Evolutionary conservation across 768 basidiomycete genomes (phyloP).

Genomic region (Cubamyces sp.): DNA sequence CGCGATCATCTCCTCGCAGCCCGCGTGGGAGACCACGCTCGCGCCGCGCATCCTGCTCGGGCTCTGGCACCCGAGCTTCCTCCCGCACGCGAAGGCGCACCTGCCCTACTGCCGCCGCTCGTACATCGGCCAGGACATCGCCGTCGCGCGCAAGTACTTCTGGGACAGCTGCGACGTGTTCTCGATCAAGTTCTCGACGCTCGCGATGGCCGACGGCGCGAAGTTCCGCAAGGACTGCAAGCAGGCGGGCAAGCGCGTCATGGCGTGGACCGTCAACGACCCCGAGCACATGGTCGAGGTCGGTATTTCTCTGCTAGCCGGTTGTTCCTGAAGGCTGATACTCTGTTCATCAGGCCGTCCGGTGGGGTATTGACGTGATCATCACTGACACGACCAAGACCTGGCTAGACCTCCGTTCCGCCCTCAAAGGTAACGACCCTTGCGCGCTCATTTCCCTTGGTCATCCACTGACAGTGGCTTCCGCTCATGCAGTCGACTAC

Average conservation of each 20-base stretch:
- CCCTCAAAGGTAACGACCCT: slow-evolving; percentile 32
- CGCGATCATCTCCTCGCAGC: slow-evolving; percentile 60
- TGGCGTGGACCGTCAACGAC: slow-evolving; percentile 97
- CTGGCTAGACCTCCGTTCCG: slow-evolving; percentile 43
- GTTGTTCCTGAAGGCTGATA: not conserved
- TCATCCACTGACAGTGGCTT: not conserved
- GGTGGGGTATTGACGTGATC: slow-evolving; percentile 51
- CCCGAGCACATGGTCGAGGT: slow-evolving; percentile 91
- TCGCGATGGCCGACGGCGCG: slow-evolving; percentile 75
- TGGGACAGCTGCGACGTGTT: slow-evolving; percentile 88
- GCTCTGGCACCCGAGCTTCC: slow-evolving; percentile 91
- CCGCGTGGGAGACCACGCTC: slow-evolving; percentile 72
- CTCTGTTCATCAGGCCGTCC: slow-evolving; percentile 59
- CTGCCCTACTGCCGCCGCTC: slow-evolving; percentile 85
- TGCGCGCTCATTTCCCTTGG: not conserved
- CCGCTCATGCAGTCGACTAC: slow-evolving; percentile 57
- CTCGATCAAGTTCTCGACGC: slow-evolving; percentile 74
- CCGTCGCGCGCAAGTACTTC: slow-evolving; percentile 82
- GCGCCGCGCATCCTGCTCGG: slow-evolving; percentile 83
- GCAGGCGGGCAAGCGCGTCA: slow-evolving; percentile 75
- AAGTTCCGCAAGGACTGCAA: slow-evolving; percentile 83
- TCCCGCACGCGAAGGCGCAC: slow-evolving; percentile 70
- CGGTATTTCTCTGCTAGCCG: slow-evolving; percentile 34
- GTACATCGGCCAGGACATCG: slow-evolving; percentile 78
- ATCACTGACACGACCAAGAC: slow-evolving; percentile 48